Evolutionary conservation across 2,329 filamentous ascomycete genomes (phyloP), one percentile per base, ranked within the genome.

Genomic region (Mariannaea sp.): DNA sequence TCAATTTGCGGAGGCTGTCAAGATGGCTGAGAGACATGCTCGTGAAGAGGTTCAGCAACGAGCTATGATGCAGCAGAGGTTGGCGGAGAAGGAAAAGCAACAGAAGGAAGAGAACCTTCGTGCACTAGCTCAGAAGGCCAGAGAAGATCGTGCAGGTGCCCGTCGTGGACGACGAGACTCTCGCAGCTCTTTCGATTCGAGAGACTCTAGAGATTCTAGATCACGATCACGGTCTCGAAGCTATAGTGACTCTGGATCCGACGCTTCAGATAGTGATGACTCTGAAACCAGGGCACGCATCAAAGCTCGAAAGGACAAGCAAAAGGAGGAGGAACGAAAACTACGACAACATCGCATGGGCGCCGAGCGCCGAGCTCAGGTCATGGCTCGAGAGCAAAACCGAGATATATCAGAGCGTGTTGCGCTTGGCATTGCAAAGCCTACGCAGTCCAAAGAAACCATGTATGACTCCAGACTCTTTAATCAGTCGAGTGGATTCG

Each of bases 391-490:
- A 19, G 93, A 97, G 72, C 93, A 97, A 71, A 92, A 96, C 70
- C 90, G 94, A 62, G 94, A 99, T 71, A 96, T 99, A 43, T 94
- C 90, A 1, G 94, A 99, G 70, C 97, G 97, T 77, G 90, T 99
- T 27, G 94, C 94, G 1, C 81, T 99, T 5, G 94, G 94, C 3
- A 76, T 97, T 42, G 94, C 94, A 5, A 99, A 97, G 73, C 94
- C 94, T 3, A 97, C 94, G 4, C 89, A 94, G 69, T 89, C 87
- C 44, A 88, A 88, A 49, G 94, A 99, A 72, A 87, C 89, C 19
- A 97, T 97, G 94, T 99, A 95, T 76, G 94, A 99, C 75, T 95
- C 92, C 2, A 82, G 94, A 33, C 76, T 99, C 24, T 99, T 99
- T 75, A 97, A 97, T 74, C 91, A 96, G 74, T 88, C 86, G 5